Evolutionary conservation across 352 stramenopile genomes (phyloP).

Genomic region (Pythium volutum): DNA sequence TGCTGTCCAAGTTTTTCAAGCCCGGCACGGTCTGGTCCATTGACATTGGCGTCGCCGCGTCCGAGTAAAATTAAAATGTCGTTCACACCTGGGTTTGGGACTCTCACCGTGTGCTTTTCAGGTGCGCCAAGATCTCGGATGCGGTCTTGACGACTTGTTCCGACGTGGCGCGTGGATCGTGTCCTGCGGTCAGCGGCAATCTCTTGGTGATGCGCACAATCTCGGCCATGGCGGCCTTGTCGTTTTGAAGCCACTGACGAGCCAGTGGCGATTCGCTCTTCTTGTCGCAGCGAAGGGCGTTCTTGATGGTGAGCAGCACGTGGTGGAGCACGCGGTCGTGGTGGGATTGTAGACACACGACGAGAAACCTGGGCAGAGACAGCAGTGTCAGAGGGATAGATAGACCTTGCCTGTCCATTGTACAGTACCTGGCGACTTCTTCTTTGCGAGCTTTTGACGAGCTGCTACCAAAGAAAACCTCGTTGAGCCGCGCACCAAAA

Average conservation of each 20-base stretch:
- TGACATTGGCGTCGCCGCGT: constrained; percentile 43
- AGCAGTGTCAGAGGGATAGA: no score
- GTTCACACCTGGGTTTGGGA: not conserved
- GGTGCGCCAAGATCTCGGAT: constrained; percentile 36
- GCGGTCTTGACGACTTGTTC: constrained; percentile 54
- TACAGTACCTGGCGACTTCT: constrained; percentile 17
- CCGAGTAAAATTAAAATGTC: constrained; percentile 11
- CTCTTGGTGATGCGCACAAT: constrained; percentile 8
- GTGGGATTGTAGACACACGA: not conserved
- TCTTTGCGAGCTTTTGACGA: constrained; percentile 1
- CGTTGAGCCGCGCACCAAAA: constrained; percentile 57
- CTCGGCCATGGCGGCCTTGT: constrained; percentile 20
- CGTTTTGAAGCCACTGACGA: constrained; percentile 10
- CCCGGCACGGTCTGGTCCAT: constrained; percentile 75
- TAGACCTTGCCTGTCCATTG: not conserved
- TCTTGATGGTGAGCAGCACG: constrained; percentile 55
- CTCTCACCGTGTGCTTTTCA: not conserved
- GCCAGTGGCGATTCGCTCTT: constrained; percentile 22
- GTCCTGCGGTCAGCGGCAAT: not conserved
- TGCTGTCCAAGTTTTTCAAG: constrained; percentile 78
- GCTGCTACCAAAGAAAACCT: constrained; percentile 37
- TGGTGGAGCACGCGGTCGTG: constrained; percentile 39
- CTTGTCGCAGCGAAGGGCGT: constrained; percentile 49
- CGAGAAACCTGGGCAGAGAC: not conserved
- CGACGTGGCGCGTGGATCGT: constrained; percentile 8